Evolutionary conservation across 2,329 filamentous ascomycete genomes (phyloP).

Genomic region (Bipolaris gigantea): DNA sequence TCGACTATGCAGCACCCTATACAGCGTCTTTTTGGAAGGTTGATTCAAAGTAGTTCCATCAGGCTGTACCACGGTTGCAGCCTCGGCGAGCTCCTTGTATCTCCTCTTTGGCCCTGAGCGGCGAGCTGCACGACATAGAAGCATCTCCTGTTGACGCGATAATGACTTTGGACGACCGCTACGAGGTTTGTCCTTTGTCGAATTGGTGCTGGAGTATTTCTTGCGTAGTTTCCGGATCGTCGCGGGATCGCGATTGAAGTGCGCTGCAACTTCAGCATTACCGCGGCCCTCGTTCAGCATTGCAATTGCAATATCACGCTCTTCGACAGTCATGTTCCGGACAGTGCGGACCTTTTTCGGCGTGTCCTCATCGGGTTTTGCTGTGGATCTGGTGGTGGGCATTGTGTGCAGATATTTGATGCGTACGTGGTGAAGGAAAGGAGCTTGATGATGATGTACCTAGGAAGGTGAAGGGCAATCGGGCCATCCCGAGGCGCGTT

Average conservation of each 20-base stretch:
- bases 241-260: background rate
- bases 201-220: background rate
- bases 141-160: no score
- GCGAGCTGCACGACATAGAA: no score
- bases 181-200: background rate
- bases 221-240: background rate
- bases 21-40: no score
- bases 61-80: no score
- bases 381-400: background rate
- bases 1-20: no score
- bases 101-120: no score
- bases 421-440: background rate
- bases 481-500: constrained; percentile 7
- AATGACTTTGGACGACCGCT: background rate
- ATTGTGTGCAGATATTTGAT: background rate
- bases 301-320: background rate
- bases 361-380: background rate
- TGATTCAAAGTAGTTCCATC: no score
- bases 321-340: background rate
- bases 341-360: background rate
- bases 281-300: background rate
- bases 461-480: background rate
- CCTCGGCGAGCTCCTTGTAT: no score
- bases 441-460: background rate
- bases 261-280: background rate